Percentiles rank a stretch among this genome's conserved stretches.
phyloP scores from a whole-genome alignment of 495 filamentous ascomycete genomes.

The Xylaria longipes region DNA sequence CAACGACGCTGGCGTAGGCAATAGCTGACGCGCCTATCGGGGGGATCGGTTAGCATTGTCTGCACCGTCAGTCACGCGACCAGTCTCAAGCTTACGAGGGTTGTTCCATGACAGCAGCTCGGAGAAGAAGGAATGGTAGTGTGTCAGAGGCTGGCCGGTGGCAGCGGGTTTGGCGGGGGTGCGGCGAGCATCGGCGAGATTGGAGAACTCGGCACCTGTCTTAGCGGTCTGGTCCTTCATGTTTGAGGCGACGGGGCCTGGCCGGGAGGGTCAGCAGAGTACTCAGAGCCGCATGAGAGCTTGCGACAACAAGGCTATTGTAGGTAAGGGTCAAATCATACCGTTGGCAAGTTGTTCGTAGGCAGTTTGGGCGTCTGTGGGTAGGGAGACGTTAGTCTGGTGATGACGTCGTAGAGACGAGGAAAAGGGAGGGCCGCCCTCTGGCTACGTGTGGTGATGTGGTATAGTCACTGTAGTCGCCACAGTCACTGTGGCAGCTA shows the following conservation, averaged over 20 bases:
- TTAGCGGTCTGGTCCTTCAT: constrained; percentile 75
- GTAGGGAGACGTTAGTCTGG: constrained; percentile 31
- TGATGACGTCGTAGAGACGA: constrained; percentile 28
- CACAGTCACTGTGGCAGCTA: background rate
- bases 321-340: constrained; percentile 30
- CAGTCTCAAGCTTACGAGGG: constrained; percentile 48
- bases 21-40: constrained; percentile 78
- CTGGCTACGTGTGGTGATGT: background rate
- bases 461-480: background rate
- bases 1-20: constrained; percentile 74
- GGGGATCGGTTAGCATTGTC: constrained; percentile 42
- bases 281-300: background rate
- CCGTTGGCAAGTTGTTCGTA: constrained; percentile 50
- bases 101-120: constrained; percentile 76
- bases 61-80: constrained; percentile 33
- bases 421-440: constrained; percentile 22
- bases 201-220: constrained; percentile 74
- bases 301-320: background rate
- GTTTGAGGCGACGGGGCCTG: constrained; percentile 79
- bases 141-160: constrained; percentile 87
- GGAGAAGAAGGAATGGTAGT: constrained; percentile 96
- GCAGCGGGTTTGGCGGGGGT: constrained; percentile 71
- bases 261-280: constrained; percentile 34
- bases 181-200: constrained; percentile 72
- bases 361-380: constrained; percentile 50